Evolutionary conservation across 2,329 filamentous ascomycete genomes (phyloP), one percentile per base, ranked within the genome.

Genomic region (Thelonectria olida): DNA sequence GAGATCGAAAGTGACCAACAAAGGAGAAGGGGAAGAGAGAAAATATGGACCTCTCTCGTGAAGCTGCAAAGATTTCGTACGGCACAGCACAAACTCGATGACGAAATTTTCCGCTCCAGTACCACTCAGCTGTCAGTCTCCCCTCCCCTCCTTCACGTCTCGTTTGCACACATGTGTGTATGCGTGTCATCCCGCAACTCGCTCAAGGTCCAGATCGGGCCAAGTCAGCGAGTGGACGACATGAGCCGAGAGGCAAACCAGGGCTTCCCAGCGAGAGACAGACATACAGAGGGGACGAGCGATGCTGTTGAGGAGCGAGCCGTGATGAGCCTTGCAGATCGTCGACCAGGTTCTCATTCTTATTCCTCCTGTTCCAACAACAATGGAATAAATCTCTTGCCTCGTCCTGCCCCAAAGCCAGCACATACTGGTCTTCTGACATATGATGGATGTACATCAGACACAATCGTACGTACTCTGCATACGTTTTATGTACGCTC

Each of bases 101-200:
- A 42, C 15, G 17, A 42, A 42, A 42, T 42, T 17, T 42, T 42
- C 39, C 39, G 39, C 39, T 3, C 19, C 39, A 42, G 19, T 42
- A 44, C 28, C 28, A 25, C 41, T 17, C 42, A 58, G 42, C 19
- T 34, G 31, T 39, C 42, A 28, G 50, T 49, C 28, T 34, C 48
- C 23, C 34, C 36, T 42, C 34, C 17, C 44, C 27, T 54, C 45
- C 47, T 25, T 27, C 22, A 36, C 28, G 25, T 42, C 49, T 44
- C 15, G 31, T 54, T 58, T 53, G 23, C 31, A 27, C 39, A 13
- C 28, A 34, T 39, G 36, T 39, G 22, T 47, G 49, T 47, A 56
- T 41, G 54, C 47, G 51, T 49, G 51, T 51, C 51, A 54, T 60
- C 44, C 44, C 38, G 39, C 42, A 51, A 54, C 57, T 50, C 27